Percentiles rank a stretch among this genome's conserved stretches.
These are phyloP conservation scores for Crithidia brevicula DNA, from an alignment of 208 protist species.

Conservation along the genomic window DNA sequence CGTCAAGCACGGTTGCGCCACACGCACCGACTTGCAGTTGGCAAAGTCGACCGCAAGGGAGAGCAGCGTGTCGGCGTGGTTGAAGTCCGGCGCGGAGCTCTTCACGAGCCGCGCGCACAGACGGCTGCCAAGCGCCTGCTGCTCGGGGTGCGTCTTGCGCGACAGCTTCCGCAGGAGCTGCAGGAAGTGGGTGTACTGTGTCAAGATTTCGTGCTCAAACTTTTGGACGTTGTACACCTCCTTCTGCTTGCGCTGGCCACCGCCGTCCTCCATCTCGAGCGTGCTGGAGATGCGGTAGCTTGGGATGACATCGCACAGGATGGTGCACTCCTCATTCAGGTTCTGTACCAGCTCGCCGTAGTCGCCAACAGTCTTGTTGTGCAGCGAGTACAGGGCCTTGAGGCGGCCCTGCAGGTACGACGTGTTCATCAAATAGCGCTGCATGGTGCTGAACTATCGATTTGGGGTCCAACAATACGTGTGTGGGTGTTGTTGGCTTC, in stretches of 20 bases:
- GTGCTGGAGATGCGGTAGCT: constrained; percentile 88
- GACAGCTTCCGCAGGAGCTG: constrained; percentile 89
- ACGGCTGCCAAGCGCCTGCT: constrained; percentile 92
- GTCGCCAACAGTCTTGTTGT: constrained; percentile 79
- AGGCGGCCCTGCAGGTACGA: constrained; percentile 87
- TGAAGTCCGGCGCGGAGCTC: constrained; percentile 87
- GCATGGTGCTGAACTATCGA: constrained; percentile 47
- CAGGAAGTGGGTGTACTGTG: constrained; percentile 92
- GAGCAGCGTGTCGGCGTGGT: constrained; percentile 86
- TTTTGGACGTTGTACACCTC: constrained; percentile 92
- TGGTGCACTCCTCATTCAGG: constrained; percentile 86
- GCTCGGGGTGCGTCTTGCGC: constrained; percentile 88
- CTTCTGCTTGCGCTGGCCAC: constrained; percentile 83
- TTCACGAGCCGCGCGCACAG: constrained; percentile 78
- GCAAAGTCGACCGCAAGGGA: constrained; percentile 83
- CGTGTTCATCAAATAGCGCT: constrained; percentile 94
- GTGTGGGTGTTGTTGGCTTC: too few species aligned
- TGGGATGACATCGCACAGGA: constrained; percentile 88
- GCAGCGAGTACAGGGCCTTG: constrained; percentile 78
- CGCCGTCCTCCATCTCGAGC: constrained; percentile 84
- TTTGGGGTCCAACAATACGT: too few species aligned
- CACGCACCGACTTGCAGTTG: constrained; percentile 88
- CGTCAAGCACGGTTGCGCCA: constrained; percentile 81
- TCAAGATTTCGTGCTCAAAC: constrained; percentile 91
- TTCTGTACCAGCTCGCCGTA: constrained; percentile 89